phyloP scores from a whole-genome alignment of 2,329 filamentous ascomycete genomes.

The Rosellinia necatrix region DNA sequence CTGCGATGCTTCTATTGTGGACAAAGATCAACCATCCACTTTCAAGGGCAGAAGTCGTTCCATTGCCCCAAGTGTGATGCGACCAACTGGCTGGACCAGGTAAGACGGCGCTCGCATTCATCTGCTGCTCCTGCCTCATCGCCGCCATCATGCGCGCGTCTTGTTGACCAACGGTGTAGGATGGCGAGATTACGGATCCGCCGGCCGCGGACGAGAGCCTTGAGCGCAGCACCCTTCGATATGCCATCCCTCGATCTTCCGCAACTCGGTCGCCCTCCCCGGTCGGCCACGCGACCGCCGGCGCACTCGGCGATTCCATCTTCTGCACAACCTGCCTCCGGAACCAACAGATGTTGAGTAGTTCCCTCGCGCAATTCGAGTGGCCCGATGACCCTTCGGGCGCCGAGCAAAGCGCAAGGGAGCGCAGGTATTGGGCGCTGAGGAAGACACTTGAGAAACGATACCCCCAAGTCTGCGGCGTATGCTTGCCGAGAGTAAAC shows the following conservation, averaged over 20 bases:
- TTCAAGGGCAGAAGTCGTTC: conserved; percentile 67
- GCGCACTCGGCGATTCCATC: conserved; percentile 43
- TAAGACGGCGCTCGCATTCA: conserved; percentile 45
- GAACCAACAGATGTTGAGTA: conserved; percentile 83
- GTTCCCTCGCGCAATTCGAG: conserved; percentile 79
- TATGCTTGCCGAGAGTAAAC: conserved; percentile 77
- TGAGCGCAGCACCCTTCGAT: conserved; percentile 50
- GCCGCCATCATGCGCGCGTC: conserved; percentile 1
- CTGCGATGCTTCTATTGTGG: conserved; percentile 86
- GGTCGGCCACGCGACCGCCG: conserved; percentile 41
- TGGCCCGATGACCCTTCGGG: conserved; percentile 67
- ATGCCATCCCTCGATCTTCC: conserved; percentile 50
- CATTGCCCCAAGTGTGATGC: conserved; percentile 80
- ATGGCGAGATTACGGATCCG: conserved; percentile 88
- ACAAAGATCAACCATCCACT: conserved; percentile 63
- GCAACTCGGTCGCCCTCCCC: conserved; percentile 36
- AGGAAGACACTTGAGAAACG: conserved; percentile 74
- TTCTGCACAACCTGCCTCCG: conserved; percentile 82
- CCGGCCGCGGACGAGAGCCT: conserved; percentile 64
- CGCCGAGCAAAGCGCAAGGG: conserved; percentile 70
- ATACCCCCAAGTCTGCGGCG: conserved; percentile 86
- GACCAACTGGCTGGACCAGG: conserved; percentile 86
- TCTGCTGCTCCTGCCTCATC: conserved; percentile 3
- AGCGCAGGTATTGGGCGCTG: conserved; percentile 71
- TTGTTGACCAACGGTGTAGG: conserved; percentile 53